Percentiles rank a stretch among this genome's conserved stretches.
phyloP scores from a whole-genome alignment of 495 filamentous ascomycete species.

The Trichoderma orchidacearum region DNA sequence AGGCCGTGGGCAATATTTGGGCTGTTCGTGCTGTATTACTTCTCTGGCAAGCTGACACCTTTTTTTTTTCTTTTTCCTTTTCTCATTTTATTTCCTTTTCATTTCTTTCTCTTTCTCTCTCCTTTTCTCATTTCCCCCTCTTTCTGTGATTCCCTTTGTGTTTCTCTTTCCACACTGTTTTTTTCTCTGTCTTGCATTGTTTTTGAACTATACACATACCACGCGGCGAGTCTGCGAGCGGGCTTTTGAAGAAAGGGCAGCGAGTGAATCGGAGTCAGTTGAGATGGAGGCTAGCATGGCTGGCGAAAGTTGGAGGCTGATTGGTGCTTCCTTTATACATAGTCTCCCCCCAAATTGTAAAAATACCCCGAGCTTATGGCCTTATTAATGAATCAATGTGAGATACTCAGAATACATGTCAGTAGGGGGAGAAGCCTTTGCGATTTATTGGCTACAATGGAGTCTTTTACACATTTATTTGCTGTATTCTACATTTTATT shows the following conservation, averaged over 20 bases:
- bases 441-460: neutral
- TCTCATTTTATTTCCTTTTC: neutral
- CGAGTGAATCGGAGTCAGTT: neutral
- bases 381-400: conserved; percentile 1
- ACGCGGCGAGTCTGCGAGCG: conserved; percentile 33
- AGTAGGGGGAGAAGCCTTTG: neutral
- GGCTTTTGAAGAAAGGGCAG: conserved; percentile 14
- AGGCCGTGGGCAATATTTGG: neutral
- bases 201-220: conserved; percentile 28
- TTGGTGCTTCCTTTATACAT: neutral
- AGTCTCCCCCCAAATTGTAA: conserved; percentile 1
- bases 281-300: neutral
- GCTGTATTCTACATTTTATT: too few species aligned
- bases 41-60: neutral
- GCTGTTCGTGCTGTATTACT: neutral
- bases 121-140: conserved; percentile 2
- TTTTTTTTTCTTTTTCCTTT: neutral
- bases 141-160: conserved; percentile 15
- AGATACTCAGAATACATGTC: neutral
- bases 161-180: conserved; percentile 11
- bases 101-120: neutral
- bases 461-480: too few species aligned
- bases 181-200: conserved; percentile 19
- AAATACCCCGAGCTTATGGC: neutral
- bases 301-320: neutral